phyloP scores from a whole-genome alignment of 2,329 filamentous ascomycete species.

The Aplosporella prunicola region DNA sequence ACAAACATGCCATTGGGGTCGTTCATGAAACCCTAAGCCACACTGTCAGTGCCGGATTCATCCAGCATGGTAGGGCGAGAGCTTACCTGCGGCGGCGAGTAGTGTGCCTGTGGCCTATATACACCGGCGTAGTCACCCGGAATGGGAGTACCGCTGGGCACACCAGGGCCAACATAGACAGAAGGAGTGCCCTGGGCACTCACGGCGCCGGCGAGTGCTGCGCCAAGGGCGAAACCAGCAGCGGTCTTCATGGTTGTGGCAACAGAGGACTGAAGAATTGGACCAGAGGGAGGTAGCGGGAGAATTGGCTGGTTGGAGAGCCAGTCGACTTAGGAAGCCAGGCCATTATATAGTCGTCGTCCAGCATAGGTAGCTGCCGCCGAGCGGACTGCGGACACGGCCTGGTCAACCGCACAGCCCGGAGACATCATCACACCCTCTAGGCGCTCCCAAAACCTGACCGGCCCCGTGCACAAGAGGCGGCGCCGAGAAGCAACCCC shows the following conservation, averaged over 20 bases:
- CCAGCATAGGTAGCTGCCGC: too few relatives aligned
- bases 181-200: slow-evolving; percentile 1
- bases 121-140: slow-evolving; percentile 32
- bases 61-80: slow-evolving; percentile 9
- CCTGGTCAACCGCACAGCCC: too few relatives aligned
- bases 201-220: slow-evolving; percentile 1
- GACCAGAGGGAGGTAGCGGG: neutral
- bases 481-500: too few relatives aligned
- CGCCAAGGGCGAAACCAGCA: neutral
- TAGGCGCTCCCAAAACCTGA: too few relatives aligned
- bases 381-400: too few relatives aligned
- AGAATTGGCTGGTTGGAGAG: neutral
- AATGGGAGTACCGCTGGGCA: slow-evolving; percentile 23
- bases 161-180: slow-evolving; percentile 5
- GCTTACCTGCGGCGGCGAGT: slow-evolving; percentile 42
- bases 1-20: slow-evolving; percentile 57
- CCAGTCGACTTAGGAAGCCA: too few relatives aligned
- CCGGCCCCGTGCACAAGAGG: too few relatives aligned
- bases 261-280: neutral
- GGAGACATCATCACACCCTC: too few relatives aligned
- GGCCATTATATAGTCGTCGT: too few relatives aligned
- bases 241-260: slow-evolving; percentile 3
- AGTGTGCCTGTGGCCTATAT: slow-evolving; percentile 47
- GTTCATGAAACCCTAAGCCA: slow-evolving; percentile 40
- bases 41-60: slow-evolving; percentile 12